Evolutionary conservation across 164 flowering plant species (phyloP), one percentile per base, ranked within the genome.

Genomic region (Magnolia changhungtana): DNA sequence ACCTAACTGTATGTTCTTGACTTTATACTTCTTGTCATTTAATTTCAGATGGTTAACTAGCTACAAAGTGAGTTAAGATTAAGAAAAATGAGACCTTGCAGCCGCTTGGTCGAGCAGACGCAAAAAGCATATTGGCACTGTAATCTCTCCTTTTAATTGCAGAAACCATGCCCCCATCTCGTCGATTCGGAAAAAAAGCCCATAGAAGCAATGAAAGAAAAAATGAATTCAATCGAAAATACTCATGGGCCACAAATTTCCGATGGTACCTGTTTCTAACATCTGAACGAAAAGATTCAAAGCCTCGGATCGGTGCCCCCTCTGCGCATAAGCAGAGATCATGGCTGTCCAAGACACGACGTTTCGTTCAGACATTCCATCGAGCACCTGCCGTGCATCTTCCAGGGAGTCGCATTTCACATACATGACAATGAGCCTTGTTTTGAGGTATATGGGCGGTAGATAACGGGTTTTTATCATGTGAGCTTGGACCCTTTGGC

Each of bases 401-500:
- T 24, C 73, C 37, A 83, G 50, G 4, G 14, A n/a, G 69, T 74
- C 77, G 23, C 79, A 80, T 68, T 83, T 83, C 8, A 58, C 4
- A 29, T 80, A 83, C 63, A 83, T 27, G 7, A 80, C 79, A 0
- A 83, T 70, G 9, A 83, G 75, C 76, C 83, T 80, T n/a, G 80
- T 83, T 23, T 71, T 24, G 24, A 80, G 80, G 63, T 78, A 83
- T 5, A 76, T 72, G 5, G 81, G 74, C 1, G 81, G 83, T 3
- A 64, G 64, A 52, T 83, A 83, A 59, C 37, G 75, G 63, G 81
- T 76, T 74, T 73, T 80, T 21, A 83, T 83, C 80, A 83, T 83
- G 74, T 80, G 85, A 45, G 72, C 79, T 61, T 83, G 85, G 68
- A 80, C 85, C 67, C 85, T 80, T 21, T 52, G 80, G 10, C 85